These are phyloP conservation scores for Collariella sp. DNA, from an alignment of 495 filamentous ascomycete genomes.

Conservation along the genomic window DNA sequence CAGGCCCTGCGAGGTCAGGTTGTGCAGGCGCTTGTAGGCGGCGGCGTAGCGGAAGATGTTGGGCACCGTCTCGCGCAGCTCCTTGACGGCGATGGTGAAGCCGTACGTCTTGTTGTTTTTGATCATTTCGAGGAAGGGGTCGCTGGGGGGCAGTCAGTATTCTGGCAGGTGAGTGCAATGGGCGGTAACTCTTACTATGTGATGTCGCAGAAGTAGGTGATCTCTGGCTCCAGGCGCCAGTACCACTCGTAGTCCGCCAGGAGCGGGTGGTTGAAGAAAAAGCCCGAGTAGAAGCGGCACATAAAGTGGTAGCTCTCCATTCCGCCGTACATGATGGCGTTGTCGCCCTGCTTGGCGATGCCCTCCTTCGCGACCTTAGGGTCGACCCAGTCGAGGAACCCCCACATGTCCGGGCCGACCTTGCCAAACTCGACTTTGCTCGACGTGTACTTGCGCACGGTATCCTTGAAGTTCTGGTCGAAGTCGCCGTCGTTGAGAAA, in stretches of 20 bases:
- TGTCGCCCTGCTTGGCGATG: conserved; percentile 90
- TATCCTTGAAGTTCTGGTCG: conserved; percentile 83
- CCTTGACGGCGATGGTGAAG: conserved; percentile 98
- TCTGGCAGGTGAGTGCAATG: no score
- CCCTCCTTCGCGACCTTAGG: conserved; percentile 88
- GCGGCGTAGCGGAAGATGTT: conserved; percentile 99
- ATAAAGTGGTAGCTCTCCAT: conserved; percentile 99
- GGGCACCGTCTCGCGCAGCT: conserved; percentile 93
- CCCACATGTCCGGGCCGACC: conserved; percentile 88
- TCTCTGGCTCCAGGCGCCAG: conserved; percentile 98
- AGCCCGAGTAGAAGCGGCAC: conserved; percentile 97
- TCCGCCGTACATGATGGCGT: conserved; percentile 98
- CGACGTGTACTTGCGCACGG: conserved; percentile 82
- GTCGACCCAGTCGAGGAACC: conserved; percentile 95
- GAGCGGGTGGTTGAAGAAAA: conserved; percentile 97
- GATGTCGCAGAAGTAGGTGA: conserved; percentile 99
- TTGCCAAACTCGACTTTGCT: conserved; percentile 84
- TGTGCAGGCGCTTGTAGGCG: conserved; percentile 93
- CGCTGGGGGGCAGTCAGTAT: conserved; percentile 44
- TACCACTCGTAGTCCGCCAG: conserved; percentile 99
- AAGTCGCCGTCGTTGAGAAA: conserved; percentile 98
- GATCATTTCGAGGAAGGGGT: conserved; percentile 92
- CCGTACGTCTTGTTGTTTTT: conserved; percentile 94
- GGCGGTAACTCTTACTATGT: conserved; percentile 71
- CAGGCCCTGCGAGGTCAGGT: conserved; percentile 80